Evolutionary conservation across 306 rosid genomes (phyloP).

Genomic region (Castanea crenata): DNA sequence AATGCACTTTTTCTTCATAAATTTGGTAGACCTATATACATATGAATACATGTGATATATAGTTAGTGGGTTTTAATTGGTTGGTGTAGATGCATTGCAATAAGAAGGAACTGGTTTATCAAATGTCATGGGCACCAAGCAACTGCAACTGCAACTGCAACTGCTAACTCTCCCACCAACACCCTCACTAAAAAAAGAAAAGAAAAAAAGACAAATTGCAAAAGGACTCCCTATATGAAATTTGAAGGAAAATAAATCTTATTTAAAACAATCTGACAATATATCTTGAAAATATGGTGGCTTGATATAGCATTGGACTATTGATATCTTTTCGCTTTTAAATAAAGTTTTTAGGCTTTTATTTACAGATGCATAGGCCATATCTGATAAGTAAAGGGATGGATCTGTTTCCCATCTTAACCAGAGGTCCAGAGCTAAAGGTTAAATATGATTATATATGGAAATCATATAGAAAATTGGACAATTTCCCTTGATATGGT

Average conservation of each 20-base stretch:
- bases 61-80: background rate
- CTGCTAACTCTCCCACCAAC: background rate
- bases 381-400: background rate
- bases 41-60: background rate
- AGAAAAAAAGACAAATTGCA: background rate
- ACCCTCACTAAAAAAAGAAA: background rate
- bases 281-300: too few relatives aligned
- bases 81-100: background rate
- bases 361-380: background rate
- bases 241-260: too few relatives aligned
- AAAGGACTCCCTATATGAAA: too few relatives aligned
- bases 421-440: background rate
- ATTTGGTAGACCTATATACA: background rate
- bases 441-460: background rate
- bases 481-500: background rate
- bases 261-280: too few relatives aligned
- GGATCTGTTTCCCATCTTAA: background rate
- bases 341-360: background rate
- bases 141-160: background rate
- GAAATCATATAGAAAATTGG: background rate
- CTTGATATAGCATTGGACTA: too few relatives aligned
- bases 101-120: background rate
- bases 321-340: too few relatives aligned
- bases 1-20: background rate
- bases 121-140: background rate